phyloP scores from a whole-genome alignment of 768 basidiomycete genomes.

The Gautieria morchelliformis region DNA sequence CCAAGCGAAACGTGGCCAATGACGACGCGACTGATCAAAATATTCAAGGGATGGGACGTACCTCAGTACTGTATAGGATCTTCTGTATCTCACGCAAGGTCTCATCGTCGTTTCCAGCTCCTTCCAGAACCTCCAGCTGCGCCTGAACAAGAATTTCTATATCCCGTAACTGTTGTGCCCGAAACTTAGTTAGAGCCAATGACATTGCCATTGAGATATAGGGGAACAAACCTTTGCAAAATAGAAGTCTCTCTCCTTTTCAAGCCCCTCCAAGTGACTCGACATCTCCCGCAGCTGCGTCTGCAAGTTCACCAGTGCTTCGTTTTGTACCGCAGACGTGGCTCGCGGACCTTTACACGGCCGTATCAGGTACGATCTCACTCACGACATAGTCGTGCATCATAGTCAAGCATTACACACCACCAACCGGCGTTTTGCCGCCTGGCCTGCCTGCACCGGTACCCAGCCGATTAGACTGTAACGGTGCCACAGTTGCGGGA shows the following conservation, averaged over 20 bases:
- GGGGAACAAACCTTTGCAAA: slow-evolving; percentile 72
- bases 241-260: slow-evolving; percentile 98
- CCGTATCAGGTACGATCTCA: no score
- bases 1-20: no score
- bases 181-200: not conserved
- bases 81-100: slow-evolving; percentile 75
- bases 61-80: slow-evolving; percentile 94
- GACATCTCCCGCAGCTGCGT: slow-evolving; percentile 76
- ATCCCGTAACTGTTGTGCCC: slow-evolving; percentile 61
- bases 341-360: slow-evolving; percentile 38
- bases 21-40: no score
- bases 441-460: slow-evolving; percentile 39
- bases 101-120: slow-evolving; percentile 44
- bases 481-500: slow-evolving; percentile 70
- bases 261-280: slow-evolving; percentile 75
- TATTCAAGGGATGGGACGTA: slow-evolving; percentile 24
- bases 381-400: not conserved
- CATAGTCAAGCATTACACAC: not conserved
- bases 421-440: slow-evolving; percentile 64
- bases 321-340: slow-evolving; percentile 56
- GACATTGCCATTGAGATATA: not conserved
- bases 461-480: slow-evolving; percentile 33
- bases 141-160: slow-evolving; percentile 92
- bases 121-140: slow-evolving; percentile 56
- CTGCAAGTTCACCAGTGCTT: slow-evolving; percentile 59